Percentiles rank a stretch among this genome's conserved stretches.
phyloP scores from a whole-genome alignment of 148 eudicot species.

The Rheum nobile region DNA sequence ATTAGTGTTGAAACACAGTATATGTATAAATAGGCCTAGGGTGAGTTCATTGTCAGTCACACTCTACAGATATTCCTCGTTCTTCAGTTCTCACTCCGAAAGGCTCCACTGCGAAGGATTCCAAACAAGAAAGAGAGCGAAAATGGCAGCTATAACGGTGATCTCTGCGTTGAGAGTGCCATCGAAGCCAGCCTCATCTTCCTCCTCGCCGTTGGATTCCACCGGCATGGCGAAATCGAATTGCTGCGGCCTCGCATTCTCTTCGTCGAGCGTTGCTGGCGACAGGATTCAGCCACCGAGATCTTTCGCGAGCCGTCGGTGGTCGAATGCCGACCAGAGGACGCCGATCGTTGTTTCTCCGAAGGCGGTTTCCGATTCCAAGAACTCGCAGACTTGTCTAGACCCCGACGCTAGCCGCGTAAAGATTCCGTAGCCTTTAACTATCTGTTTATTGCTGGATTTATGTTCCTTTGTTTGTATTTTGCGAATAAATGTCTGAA shows the following conservation, averaged over 20 bases:
- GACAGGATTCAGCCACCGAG: slow-evolving; percentile 17
- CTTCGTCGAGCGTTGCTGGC: slow-evolving; percentile 42
- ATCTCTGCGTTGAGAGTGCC: slow-evolving; percentile 25
- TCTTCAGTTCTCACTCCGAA: background rate
- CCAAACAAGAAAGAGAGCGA: background rate
- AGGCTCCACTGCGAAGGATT: background rate
- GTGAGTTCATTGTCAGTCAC: background rate
- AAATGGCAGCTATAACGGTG: slow-evolving; percentile 23
- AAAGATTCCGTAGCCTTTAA: background rate
- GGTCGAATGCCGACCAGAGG: slow-evolving; percentile 11
- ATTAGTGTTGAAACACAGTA: too few relatives aligned
- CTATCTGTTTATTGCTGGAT: background rate
- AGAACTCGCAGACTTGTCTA: slow-evolving; percentile 94
- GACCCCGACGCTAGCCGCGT: slow-evolving; percentile 97
- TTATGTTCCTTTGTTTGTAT: background rate
- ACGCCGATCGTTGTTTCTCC: slow-evolving; percentile 44
- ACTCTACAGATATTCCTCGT: background rate
- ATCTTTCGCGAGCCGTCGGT: background rate
- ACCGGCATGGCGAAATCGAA: background rate
- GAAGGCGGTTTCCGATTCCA: slow-evolving; percentile 79
- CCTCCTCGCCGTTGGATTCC: slow-evolving; percentile 9
- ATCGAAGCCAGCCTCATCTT: background rate
- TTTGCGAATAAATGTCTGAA: background rate
- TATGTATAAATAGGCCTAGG: background rate
- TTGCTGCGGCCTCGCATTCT: slow-evolving; percentile 21